Percentiles rank a stretch among this genome's conserved stretches.
phyloP scores from a whole-genome alignment of 495 filamentous ascomycete genomes.

The Staphylotrichum tortipilum region DNA sequence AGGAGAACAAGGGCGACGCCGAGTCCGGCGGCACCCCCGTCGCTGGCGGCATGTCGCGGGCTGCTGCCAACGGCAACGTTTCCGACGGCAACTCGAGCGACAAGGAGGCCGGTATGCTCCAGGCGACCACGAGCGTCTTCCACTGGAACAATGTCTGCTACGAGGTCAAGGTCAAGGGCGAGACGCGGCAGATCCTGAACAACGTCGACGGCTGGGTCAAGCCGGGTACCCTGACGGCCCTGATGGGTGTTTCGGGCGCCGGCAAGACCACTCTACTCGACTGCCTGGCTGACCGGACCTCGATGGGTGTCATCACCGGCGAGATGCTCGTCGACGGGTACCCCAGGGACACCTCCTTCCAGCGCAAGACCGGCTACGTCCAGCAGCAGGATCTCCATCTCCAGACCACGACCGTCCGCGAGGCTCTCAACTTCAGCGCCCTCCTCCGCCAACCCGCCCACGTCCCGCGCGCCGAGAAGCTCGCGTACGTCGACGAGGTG shows the following conservation, averaged over 20 bases:
- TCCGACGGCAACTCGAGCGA: slow-evolving; percentile 38
- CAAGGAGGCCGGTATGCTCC: slow-evolving; percentile 37
- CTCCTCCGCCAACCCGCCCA: slow-evolving; percentile 73
- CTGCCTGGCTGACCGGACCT: slow-evolving; percentile 67
- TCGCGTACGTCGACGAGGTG: slow-evolving; percentile 82
- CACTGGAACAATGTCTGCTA: slow-evolving; percentile 82
- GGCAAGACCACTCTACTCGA: slow-evolving; percentile 69
- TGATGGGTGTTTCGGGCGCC: slow-evolving; percentile 71
- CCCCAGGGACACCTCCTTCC: slow-evolving; percentile 70
- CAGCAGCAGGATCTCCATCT: slow-evolving; percentile 94
- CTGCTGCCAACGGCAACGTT: slow-evolving; percentile 29
- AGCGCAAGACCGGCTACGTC: slow-evolving; percentile 89
- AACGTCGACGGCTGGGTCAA: slow-evolving; percentile 87
- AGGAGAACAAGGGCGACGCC: slow-evolving; percentile 46
- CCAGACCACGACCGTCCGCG: slow-evolving; percentile 75
- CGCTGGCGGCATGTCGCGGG: slow-evolving; percentile 29
- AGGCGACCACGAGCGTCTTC: slow-evolving; percentile 62
- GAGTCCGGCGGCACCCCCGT: slow-evolving; percentile 45
- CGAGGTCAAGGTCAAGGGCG: slow-evolving; percentile 78
- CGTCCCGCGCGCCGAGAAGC: slow-evolving; percentile 61
- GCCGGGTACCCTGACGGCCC: slow-evolving; percentile 80
- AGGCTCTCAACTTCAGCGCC: slow-evolving; percentile 76
- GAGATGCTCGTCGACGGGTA: slow-evolving; percentile 78
- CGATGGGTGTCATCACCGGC: slow-evolving; percentile 78
- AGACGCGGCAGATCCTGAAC: slow-evolving; percentile 67